Conservation (phyloP, 441 rosid genomes). For the Gossypium lobatum region DNA sequence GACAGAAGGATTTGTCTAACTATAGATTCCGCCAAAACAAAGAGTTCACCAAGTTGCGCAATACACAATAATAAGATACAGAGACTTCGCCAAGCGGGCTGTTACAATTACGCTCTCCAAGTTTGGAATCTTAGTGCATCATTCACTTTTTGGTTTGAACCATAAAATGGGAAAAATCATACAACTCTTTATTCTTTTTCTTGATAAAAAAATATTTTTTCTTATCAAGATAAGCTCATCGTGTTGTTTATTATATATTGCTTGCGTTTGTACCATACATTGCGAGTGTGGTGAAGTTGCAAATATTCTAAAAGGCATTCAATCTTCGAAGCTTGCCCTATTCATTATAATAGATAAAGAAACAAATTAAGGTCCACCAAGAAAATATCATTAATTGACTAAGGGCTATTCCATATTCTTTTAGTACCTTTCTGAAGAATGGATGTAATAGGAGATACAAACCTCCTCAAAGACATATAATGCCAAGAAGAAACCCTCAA, state of each 20-base stretch:
- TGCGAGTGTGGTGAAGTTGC: background rate
- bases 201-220: no score
- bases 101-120: background rate
- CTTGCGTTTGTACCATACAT: background rate
- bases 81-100: background rate
- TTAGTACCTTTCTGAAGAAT: background rate
- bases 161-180: background rate
- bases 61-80: background rate
- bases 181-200: background rate
- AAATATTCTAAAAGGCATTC: background rate
- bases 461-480: background rate
- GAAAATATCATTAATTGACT: background rate
- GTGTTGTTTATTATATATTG: no score
- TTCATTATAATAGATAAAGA: background rate
- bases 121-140: background rate
- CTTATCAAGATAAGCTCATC: background rate
- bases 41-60: background rate
- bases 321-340: background rate
- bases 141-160: background rate
- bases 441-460: background rate
- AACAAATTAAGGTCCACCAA: background rate
- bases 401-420: background rate
- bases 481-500: background rate
- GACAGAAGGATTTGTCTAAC: background rate
- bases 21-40: background rate